Conservation (phyloP, 306 rosid species). For the Canavalia gladiata region DNA sequence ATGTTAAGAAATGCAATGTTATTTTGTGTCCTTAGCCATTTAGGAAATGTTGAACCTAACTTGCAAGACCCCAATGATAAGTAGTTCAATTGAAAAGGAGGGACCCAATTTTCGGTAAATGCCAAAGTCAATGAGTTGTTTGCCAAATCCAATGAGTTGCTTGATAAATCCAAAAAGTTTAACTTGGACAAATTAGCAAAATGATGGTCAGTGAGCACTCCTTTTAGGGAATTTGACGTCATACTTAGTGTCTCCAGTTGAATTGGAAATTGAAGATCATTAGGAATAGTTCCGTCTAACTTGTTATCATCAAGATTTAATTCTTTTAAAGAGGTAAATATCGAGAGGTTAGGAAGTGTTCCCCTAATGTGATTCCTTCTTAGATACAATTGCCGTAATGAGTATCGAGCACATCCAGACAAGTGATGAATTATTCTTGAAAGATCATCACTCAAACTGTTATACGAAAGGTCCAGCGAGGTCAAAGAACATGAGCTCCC, state of each 20-base stretch:
- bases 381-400: conserved; percentile 2
- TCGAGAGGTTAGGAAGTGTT: background rate
- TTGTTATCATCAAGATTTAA: background rate
- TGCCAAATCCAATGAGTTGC: background rate
- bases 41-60: conserved; percentile 34
- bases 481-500: too few species aligned
- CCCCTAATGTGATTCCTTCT: background rate
- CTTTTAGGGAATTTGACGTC: background rate
- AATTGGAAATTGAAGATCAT: background rate
- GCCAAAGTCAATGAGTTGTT: background rate
- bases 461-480: too few species aligned
- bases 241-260: background rate
- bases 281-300: background rate
- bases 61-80: background rate
- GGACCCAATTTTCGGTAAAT: background rate
- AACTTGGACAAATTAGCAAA: conserved; percentile 2
- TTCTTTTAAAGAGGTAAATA: background rate
- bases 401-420: conserved; percentile 19
- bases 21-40: conserved; percentile 31
- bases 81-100: background rate
- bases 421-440: background rate
- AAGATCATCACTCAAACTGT: background rate
- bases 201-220: conserved; percentile 6
- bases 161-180: too few species aligned
- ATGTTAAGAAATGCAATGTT: fast-evolving